Percentiles rank a stretch among this genome's conserved stretches.
Evolutionary conservation across 352 stramenopile genomes (phyloP).

Genomic region (Phytopythium kandeliae): DNA sequence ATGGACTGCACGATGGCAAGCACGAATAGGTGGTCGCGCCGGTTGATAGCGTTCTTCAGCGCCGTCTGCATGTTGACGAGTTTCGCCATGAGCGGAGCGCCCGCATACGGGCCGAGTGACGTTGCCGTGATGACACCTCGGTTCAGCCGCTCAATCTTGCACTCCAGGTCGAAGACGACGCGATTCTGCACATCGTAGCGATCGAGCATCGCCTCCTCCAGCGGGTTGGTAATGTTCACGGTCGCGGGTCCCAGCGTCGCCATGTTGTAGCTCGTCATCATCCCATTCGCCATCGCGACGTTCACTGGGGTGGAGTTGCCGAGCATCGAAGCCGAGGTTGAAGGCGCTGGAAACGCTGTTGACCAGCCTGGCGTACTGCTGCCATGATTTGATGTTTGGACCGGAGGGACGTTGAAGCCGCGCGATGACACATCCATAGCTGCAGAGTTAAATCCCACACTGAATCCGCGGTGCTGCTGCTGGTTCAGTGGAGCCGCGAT

Average conservation of each 20-base stretch:
- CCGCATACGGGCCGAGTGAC: constrained; percentile 33
- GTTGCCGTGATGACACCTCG: constrained; percentile 38
- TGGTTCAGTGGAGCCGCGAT: not conserved
- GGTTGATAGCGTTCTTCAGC: constrained; percentile 20
- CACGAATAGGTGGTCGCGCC: constrained; percentile 34
- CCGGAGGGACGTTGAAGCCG: not conserved
- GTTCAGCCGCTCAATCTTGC: constrained; percentile 30
- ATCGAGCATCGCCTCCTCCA: constrained; percentile 52
- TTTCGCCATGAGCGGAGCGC: constrained; percentile 16
- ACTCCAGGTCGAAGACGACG: constrained; percentile 34
- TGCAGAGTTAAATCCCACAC: too few relatives aligned
- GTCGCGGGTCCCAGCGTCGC: constrained; percentile 8
- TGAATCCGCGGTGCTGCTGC: not conserved
- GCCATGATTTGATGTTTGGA: not conserved
- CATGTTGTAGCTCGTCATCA: constrained; percentile 2
- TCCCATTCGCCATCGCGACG: not conserved
- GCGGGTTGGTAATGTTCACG: constrained; percentile 29
- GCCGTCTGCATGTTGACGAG: constrained; percentile 23
- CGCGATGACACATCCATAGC: not conserved
- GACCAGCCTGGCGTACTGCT: not conserved
- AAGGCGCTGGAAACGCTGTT: not conserved
- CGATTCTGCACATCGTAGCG: constrained; percentile 42
- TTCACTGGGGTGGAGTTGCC: not conserved
- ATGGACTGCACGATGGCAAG: constrained; percentile 50
- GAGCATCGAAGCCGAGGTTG: not conserved